Conservation (phyloP, 2,329 filamentous ascomycete species). For the Claviceps sp. region DNA sequence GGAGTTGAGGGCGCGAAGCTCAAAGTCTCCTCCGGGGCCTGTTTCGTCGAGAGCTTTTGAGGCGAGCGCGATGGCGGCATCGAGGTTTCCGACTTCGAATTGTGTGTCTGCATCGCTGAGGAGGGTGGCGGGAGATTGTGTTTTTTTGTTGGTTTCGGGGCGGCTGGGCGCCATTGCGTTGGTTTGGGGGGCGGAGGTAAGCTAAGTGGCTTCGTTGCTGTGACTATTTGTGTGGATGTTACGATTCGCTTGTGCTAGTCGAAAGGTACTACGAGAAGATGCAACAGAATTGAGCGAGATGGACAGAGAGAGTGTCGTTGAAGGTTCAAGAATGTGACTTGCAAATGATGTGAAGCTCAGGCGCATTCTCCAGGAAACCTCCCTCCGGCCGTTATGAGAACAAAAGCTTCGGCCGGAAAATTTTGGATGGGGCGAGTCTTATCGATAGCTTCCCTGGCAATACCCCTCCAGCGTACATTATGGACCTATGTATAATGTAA, state of each 20-base stretch:
- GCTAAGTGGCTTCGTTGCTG: not conserved
- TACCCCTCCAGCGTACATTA: not conserved
- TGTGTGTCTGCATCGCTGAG: slow-evolving; percentile 28
- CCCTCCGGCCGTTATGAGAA: not conserved
- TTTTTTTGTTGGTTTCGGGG: slow-evolving; percentile 22
- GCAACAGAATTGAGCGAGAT: not conserved
- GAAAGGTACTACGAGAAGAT: not conserved
- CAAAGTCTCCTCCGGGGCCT: slow-evolving; percentile 32
- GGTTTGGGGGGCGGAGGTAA: not conserved
- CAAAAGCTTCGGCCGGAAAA: slow-evolving; percentile 1
- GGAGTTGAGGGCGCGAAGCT: slow-evolving; percentile 56
- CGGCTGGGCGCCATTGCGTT: slow-evolving; percentile 28
- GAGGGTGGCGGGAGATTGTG: slow-evolving; percentile 15
- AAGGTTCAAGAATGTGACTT: not conserved
- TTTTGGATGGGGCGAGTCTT: slow-evolving; percentile 2
- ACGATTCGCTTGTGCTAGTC: not conserved
- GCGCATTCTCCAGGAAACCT: not conserved
- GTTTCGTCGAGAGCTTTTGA: slow-evolving; percentile 29
- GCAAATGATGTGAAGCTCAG: not conserved
- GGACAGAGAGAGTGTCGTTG: not conserved
- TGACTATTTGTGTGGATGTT: not conserved
- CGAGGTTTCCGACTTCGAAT: slow-evolving; percentile 27
- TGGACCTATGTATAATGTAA: too few species aligned
- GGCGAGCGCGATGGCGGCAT: slow-evolving; percentile 27
- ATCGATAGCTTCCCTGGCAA: slow-evolving; percentile 3